Base-by-base conservation (phyloP, 2,329 filamentous ascomycete species). In the Nothomitra cinnamomea region DNA sequence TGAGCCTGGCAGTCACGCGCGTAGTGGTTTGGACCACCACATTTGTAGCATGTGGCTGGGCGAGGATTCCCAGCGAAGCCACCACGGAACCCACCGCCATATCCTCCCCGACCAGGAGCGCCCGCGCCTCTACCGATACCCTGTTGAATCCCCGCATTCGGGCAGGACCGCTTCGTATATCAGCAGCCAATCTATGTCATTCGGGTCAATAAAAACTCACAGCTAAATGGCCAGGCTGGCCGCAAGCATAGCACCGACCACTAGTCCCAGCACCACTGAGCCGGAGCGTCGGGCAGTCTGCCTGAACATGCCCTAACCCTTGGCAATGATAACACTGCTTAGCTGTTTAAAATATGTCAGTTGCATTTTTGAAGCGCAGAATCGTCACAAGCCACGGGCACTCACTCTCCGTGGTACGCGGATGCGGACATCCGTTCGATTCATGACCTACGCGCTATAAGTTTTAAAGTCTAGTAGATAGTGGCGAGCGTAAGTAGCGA, bases 281-380 rank as follows among this genome's bases (percentile, higher is more conserved):
- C 62, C 92, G 87, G 59, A 98, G 80, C 58, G 92, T 96, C 64
- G 92, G 92, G 79, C 92, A 98, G 70, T 98, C 92, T 61, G 92
- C 92, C 76, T 98, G 92, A 64, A 98, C 92, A 68, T 98, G 92
- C 61, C 92, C 92, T 57, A 96, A 80, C 56, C 92, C 92, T 76
- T 96, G 92, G 78, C 92, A 98, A 74, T 96, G 92, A 70, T 98
- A 98, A 80, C 92, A 98, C 77, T 98, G 92, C 82, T 98, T 98
- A 53, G 88, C 88, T 82, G 63, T 52, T 54, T 55, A 57, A 19
- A 25, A 15, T 19, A 56, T 25, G 40, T 54, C 47, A 56, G 56
- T 35, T 24, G 15, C n/a, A n/a, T 8, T 52, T 19, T 52, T 24
- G 17, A 12, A 38, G 7, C 41, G 25, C 21, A n/a, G 36, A 24